Evolutionary conservation across 1,284 basidiomycete genomes (phyloP).

Genomic region (Heterobasidion annosum): DNA sequence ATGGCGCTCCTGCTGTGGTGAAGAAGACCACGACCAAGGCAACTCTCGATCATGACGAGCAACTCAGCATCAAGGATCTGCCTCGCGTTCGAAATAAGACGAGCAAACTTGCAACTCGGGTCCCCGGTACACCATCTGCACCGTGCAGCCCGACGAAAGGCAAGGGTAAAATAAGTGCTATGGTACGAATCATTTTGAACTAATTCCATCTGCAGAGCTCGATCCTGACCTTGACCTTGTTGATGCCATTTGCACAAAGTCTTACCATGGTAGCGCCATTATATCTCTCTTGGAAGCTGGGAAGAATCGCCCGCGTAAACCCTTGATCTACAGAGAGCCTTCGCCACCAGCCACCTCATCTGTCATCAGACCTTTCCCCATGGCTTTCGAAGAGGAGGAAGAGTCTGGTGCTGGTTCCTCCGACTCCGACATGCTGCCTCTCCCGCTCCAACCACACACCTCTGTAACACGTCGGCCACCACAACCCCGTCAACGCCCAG

Average conservation of each 20-base stretch:
- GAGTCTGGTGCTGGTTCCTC: conserved; percentile 1
- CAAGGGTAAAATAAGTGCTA: neutral
- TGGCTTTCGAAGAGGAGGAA: conserved; percentile 8
- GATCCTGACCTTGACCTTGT: too few species aligned
- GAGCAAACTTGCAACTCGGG: too few species aligned
- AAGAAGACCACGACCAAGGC: neutral
- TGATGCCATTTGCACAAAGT: too few species aligned
- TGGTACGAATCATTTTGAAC: too few species aligned
- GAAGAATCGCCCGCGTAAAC: neutral
- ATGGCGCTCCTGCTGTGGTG: conserved; percentile 1
- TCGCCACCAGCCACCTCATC: neutral
- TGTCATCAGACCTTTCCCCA: conserved; percentile 6
- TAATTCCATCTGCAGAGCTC: too few species aligned
- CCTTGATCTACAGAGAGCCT: neutral
- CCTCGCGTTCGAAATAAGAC: too few species aligned
- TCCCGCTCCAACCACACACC: neutral
- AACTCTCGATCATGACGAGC: neutral
- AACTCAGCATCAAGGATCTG: too few species aligned
- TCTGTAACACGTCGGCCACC: too few species aligned
- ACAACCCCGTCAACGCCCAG: too few species aligned
- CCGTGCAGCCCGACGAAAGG: neutral
- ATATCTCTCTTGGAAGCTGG: neutral
- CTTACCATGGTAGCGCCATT: neutral
- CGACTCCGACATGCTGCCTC: neutral
- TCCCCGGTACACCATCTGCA: neutral